A percentile compares a stretch with the other conserved stretches of the same genome.
These are phyloP conservation scores for Phyllosticta citrichinensis DNA, from an alignment of 2,329 filamentous ascomycete genomes.

Conservation along the genomic window DNA sequence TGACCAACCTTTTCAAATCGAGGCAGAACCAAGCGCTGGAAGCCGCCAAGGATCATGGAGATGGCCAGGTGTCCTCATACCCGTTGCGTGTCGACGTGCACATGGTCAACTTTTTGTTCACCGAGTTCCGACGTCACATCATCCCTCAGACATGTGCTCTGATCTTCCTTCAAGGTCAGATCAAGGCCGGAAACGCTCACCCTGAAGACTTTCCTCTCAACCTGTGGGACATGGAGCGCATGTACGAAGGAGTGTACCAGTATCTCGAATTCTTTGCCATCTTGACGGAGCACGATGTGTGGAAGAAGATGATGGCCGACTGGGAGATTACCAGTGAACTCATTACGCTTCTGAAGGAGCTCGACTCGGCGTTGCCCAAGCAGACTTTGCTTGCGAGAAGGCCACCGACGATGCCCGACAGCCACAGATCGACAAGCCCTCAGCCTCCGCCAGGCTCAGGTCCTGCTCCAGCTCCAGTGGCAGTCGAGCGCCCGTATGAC, in stretches of 20 bases:
- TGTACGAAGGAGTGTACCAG: constrained; percentile 88
- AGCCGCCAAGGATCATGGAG: constrained; percentile 5
- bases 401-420: constrained; percentile 42
- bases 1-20: constrained; percentile 78
- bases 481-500: constrained; percentile 59
- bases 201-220: constrained; percentile 88
- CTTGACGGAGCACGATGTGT: constrained; percentile 72
- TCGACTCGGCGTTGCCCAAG: constrained; percentile 81
- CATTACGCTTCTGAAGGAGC: constrained; percentile 72
- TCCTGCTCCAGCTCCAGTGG: constrained; percentile 24
- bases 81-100: constrained; percentile 45
- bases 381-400: constrained; percentile 36
- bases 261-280: constrained; percentile 91
- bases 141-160: constrained; percentile 91
- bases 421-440: constrained; percentile 21
- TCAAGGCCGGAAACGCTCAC: constrained; percentile 63
- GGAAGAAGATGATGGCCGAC: constrained; percentile 75
- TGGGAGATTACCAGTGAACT: constrained; percentile 90
- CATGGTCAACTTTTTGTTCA: constrained; percentile 81
- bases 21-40: constrained; percentile 32
- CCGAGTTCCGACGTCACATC: constrained; percentile 82
- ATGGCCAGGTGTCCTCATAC: constrained; percentile 14
- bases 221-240: constrained; percentile 94
- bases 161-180: constrained; percentile 87
- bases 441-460: constrained; percentile 23